Conservation (phyloP, 371 early-diverging fungal genomes). For the Mucor indicus region DNA sequence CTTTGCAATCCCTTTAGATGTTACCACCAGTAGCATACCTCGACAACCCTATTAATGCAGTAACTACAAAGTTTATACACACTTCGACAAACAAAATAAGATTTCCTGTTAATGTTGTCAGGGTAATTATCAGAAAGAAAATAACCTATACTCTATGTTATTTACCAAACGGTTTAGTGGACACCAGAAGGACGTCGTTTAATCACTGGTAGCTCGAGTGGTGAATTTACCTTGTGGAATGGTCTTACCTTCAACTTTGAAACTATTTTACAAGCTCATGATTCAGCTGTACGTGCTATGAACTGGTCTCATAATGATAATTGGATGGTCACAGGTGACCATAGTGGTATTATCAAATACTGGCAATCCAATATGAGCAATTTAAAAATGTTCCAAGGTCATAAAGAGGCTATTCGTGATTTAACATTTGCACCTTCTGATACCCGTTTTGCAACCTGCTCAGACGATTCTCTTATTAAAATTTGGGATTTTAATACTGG, state of each 20-base stretch:
- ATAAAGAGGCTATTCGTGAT: conserved; percentile 94
- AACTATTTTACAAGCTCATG: conserved; percentile 98
- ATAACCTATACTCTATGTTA: too few species aligned
- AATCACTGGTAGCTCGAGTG: conserved; percentile 96
- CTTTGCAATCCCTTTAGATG: conserved; percentile 38
- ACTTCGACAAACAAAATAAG: conserved; percentile 97
- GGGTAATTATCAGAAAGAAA: conserved; percentile 52
- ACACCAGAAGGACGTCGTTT: conserved; percentile 98
- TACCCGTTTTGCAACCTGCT: conserved; percentile 95
- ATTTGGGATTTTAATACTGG: conserved; percentile 96
- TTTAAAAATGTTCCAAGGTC: conserved; percentile 90
- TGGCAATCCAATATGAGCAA: conserved; percentile 99
- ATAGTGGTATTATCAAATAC: conserved; percentile 96
- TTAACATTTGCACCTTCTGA: conserved; percentile 73
- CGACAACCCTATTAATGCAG: conserved; percentile 76
- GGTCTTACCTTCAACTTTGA: conserved; percentile 99
- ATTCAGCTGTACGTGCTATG: conserved; percentile 94
- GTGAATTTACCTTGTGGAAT: conserved; percentile 99
- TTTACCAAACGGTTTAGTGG: conserved; percentile 62
- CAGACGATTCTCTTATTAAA: conserved; percentile 97
- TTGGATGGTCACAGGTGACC: conserved; percentile 98
- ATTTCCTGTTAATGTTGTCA: conserved; percentile 94
- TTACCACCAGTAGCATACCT: conserved; percentile 79
- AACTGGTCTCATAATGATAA: conserved; percentile 97
- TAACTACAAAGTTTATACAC: conserved; percentile 94